Conservation (phyloP, 495 filamentous ascomycete species). For the Neurospora tetrasperma region DNA sequence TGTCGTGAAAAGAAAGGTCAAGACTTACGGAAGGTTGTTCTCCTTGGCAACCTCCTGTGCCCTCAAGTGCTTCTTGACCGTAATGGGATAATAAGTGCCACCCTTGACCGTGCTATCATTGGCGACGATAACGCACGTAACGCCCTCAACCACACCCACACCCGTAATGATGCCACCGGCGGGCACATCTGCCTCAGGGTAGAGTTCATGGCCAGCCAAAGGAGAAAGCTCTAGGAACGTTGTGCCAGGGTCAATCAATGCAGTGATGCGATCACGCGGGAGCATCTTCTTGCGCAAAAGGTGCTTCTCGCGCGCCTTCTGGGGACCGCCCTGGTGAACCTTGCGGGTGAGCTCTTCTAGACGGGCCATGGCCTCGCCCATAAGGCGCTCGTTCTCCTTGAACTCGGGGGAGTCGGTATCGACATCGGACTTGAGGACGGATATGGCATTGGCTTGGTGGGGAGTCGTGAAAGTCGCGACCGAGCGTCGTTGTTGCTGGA, state of each 20-base stretch:
- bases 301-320: constrained; percentile 85
- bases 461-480: constrained; percentile 54
- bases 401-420: constrained; percentile 71
- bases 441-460: constrained; percentile 66
- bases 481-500: constrained; percentile 20
- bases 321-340: constrained; percentile 64
- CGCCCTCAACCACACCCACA: constrained; percentile 81
- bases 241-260: constrained; percentile 79
- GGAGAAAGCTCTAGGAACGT: constrained; percentile 86
- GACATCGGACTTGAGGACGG: constrained; percentile 61
- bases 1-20: neutral
- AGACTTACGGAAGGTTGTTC: constrained; percentile 54
- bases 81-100: constrained; percentile 97
- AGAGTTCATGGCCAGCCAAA: constrained; percentile 78
- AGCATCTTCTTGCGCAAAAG: constrained; percentile 86
- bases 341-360: constrained; percentile 59
- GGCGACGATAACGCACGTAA: constrained; percentile 87
- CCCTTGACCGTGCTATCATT: constrained; percentile 98
- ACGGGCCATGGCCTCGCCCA: constrained; percentile 57
- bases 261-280: constrained; percentile 77
- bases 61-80: constrained; percentile 93
- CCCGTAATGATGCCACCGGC: constrained; percentile 91
- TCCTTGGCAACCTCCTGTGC: constrained; percentile 87
- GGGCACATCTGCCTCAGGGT: constrained; percentile 58
- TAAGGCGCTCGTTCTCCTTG: constrained; percentile 69